Base-by-base conservation (phyloP, 768 basidiomycete genomes). In the Dacryopinax primogenitus region DNA sequence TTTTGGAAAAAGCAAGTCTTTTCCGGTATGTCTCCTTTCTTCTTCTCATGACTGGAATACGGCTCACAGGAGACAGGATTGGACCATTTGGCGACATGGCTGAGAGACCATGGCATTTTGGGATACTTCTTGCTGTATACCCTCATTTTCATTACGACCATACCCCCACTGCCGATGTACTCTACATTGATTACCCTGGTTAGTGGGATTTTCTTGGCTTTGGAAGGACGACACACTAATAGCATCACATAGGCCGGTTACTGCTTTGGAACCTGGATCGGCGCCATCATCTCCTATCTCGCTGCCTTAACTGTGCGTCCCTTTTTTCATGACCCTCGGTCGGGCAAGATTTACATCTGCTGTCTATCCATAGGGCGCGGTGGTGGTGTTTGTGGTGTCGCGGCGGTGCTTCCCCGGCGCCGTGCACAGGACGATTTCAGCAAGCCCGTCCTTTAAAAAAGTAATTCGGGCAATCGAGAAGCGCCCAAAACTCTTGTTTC, bases 171-270 rank as follows among this genome's bases (percentile, higher is more conserved):
- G 61, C 93, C 93, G 35, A 79, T 96, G 64, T 96, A 95, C 77
- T 93, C 90, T 69, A 95, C 93, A 0, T 80, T 96, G 76, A 93
- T 95, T 72, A 84, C 91, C 69, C 79, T 96, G 69, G 89, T 91
- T 44, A 92, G 92, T 26, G n/a, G n/a, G n/a, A 92, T 91, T 11
- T 93, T 86, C 72, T 91, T 91, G 63, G 80, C 88, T 23, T 86
- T 85, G 84, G 51, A 62, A 23, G 63, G 45, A 47, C 33, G 26
- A 18, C 28, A 44, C 18, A 26, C 26, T 33, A 33, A 36, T 28
- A 11, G 12, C 44, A 3, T 34, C 21, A 30, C 63, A 16, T 32
- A 62, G 63, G 11, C 44, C 32, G 65, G 65, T 23, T 67, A 67
- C 64, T 69, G 62, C n/a, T 69, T 63, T 39, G 66, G 66, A 16